Percentiles rank a stretch among this genome's conserved stretches.
These are phyloP conservation scores for Pyrus communis DNA, from an alignment of 306 rosid genomes.

Conservation along the genomic window DNA sequence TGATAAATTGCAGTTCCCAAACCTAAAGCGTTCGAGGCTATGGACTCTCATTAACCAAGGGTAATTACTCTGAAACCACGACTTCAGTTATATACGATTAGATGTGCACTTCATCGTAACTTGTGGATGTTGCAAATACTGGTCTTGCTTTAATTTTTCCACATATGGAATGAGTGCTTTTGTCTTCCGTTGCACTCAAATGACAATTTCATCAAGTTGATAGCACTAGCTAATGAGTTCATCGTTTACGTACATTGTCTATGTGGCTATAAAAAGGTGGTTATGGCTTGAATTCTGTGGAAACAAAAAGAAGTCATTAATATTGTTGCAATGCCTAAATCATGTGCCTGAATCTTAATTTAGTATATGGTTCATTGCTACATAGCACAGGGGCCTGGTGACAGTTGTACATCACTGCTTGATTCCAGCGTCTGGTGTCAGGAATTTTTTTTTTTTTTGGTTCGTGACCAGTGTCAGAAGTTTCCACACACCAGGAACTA, in stretches of 20 bases:
- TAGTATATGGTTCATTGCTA: too few species aligned
- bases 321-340: not conserved
- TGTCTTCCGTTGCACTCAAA: not conserved
- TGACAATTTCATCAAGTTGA: not conserved
- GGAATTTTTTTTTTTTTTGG: not conserved
- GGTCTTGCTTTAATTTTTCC: not conserved
- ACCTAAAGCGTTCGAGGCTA: conserved; percentile 77
- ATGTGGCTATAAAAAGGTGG: not conserved
- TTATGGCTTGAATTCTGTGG: not conserved
- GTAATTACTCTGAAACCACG: conserved; percentile 21
- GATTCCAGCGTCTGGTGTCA: not conserved
- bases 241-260: not conserved
- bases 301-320: not conserved
- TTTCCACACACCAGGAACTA: not conserved
- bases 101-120: conserved; percentile 1
- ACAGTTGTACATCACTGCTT: not conserved
- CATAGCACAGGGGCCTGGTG: not conserved
- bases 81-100: not conserved
- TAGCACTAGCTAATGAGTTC: not conserved
- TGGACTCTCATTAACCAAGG: conserved; percentile 95
- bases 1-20: conserved; percentile 93
- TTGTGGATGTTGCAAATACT: not conserved
- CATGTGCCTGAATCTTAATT: not conserved
- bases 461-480: not conserved
- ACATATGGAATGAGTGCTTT: not conserved